Percentiles rank a stretch among this genome's conserved stretches.
Evolutionary conservation across 129 eudicot species (phyloP).

Genomic region (Lactuca sativa): DNA sequence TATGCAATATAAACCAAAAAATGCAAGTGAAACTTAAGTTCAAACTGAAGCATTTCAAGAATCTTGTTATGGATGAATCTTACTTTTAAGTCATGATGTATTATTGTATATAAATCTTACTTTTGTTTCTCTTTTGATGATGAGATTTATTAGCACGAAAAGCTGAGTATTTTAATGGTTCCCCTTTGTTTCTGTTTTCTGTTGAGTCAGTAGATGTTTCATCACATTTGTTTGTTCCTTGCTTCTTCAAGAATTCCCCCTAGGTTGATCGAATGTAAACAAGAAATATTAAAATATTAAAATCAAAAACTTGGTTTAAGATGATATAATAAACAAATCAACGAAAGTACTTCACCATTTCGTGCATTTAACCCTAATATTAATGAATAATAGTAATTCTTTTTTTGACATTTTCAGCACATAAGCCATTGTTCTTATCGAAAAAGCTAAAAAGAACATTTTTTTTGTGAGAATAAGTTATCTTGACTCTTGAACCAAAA

Average conservation of each 20-base stretch:
- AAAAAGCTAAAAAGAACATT: too few relatives aligned
- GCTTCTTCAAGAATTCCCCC: conserved; percentile 29
- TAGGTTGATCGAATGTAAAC: neutral
- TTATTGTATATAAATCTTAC: conserved; percentile 38
- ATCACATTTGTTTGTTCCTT: conserved; percentile 27
- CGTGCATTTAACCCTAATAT: too few relatives aligned
- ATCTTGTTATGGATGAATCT: neutral
- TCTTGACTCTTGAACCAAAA: too few relatives aligned
- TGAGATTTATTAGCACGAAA: conserved; percentile 40
- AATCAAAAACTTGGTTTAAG: neutral
- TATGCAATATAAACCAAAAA: conserved; percentile 24
- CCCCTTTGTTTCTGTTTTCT: conserved; percentile 37
- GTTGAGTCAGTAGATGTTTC: conserved; percentile 29
- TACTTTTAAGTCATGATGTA: neutral
- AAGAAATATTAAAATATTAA: conserved; percentile 12
- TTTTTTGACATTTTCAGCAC: too few relatives aligned
- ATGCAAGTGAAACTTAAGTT: conserved; percentile 1
- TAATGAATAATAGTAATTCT: too few relatives aligned
- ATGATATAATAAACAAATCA: too few relatives aligned
- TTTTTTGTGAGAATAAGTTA: too few relatives aligned
- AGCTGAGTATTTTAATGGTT: conserved; percentile 42
- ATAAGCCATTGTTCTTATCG: too few relatives aligned
- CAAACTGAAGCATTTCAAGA: neutral
- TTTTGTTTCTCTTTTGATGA: conserved; percentile 45
- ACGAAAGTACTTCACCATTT: too few relatives aligned